These are phyloP conservation scores for Inosperma sp. DNA, from an alignment of 768 basidiomycete species.

Conservation along the genomic window DNA sequence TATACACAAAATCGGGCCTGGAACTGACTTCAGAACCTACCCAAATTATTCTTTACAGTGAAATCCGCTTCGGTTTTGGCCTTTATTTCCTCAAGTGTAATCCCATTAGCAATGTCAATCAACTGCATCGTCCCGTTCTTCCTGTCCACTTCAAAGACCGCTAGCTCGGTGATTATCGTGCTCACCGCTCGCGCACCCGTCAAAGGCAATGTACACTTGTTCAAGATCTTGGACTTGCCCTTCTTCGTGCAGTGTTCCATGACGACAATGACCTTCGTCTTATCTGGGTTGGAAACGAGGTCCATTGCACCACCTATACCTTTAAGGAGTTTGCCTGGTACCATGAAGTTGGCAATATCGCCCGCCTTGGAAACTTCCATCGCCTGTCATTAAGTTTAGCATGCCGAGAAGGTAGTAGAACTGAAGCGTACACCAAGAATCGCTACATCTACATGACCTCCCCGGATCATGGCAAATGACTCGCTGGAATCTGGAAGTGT, in stretches of 20 bases:
- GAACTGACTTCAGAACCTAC: constrained; percentile 40
- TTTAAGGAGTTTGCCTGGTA: constrained; percentile 90
- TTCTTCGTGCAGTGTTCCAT: constrained; percentile 92
- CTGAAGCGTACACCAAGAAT: constrained; percentile 79
- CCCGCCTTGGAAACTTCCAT: constrained; percentile 94
- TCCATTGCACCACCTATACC: constrained; percentile 96
- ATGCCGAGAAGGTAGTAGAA: constrained; percentile 1
- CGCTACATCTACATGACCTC: constrained; percentile 90
- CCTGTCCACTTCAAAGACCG: constrained; percentile 86
- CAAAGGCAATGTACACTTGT: constrained; percentile 75
- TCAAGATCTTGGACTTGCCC: constrained; percentile 84
- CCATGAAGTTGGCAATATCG: constrained; percentile 98
- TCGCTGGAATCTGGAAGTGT: constrained; percentile 69
- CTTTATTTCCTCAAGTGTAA: constrained; percentile 76
- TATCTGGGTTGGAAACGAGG: constrained; percentile 92
- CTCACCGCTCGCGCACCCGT: constrained; percentile 88
- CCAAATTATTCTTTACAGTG: constrained; percentile 49
- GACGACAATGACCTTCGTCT: constrained; percentile 85
- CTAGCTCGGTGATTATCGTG: constrained; percentile 89
- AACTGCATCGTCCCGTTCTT: constrained; percentile 65
- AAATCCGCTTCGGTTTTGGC: constrained; percentile 87
- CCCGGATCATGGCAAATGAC: constrained; percentile 97
- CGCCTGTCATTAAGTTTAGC: constrained; percentile 44
- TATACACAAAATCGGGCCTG: no score
- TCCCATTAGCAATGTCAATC: constrained; percentile 80